Evolutionary conservation across 306 rosid genomes (phyloP).

Genomic region (Carpinus fangiana): DNA sequence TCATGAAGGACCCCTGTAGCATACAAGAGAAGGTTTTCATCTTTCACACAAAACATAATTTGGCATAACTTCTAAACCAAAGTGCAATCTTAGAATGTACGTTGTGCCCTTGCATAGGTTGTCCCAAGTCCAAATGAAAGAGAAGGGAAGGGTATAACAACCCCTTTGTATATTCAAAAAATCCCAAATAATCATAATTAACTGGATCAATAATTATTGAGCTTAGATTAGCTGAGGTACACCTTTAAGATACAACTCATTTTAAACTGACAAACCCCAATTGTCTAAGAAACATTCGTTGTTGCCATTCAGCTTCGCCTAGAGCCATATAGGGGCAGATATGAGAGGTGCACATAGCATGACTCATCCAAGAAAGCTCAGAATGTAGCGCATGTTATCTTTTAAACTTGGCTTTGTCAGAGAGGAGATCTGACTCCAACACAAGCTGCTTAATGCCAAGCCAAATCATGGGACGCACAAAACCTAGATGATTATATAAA

Average conservation of each 20-base stretch:
- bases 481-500: neutral
- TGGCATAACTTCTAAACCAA: neutral
- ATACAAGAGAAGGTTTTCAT: conserved; percentile 4
- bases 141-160: neutral
- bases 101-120: neutral
- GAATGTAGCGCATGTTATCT: neutral
- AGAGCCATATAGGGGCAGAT: neutral
- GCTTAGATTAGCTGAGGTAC: neutral
- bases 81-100: neutral
- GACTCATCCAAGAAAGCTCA: neutral
- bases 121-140: neutral
- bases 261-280: neutral
- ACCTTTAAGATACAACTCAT: neutral
- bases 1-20: conserved; percentile 3
- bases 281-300: neutral
- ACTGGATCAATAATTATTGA: neutral
- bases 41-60: conserved; percentile 7
- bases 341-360: neutral
- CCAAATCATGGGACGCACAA: neutral
- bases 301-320: neutral
- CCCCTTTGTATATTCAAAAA: conserved; percentile 7
- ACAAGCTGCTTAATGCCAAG: neutral
- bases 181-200: conserved; percentile 5
- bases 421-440: neutral
- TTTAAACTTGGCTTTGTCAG: neutral